A percentile compares a stretch with the other conserved stretches of the same genome.
These are phyloP conservation scores for Stachybotrys echinatus DNA, from an alignment of 2,329 filamentous ascomycete genomes.

Conservation along the genomic window DNA sequence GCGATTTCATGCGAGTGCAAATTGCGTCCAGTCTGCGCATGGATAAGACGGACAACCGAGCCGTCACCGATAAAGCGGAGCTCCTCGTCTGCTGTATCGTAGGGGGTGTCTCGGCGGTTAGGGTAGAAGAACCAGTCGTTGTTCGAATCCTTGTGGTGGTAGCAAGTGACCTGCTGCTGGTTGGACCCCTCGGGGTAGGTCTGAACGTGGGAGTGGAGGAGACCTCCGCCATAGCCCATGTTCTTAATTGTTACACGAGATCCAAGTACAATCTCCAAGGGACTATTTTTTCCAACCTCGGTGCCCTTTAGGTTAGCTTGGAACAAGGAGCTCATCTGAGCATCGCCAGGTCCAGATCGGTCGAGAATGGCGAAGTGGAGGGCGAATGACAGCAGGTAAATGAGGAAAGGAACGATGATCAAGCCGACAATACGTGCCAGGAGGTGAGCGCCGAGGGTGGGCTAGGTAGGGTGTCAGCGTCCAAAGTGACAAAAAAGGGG, in stretches of 20 bases:
- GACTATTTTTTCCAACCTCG: conserved; percentile 89
- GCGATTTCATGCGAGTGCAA: conserved; percentile 89
- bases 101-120: conserved; percentile 72
- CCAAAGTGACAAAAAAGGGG: not conserved
- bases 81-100: conserved; percentile 58
- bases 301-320: conserved; percentile 94
- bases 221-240: conserved; percentile 96
- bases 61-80: conserved; percentile 75
- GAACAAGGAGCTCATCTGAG: conserved; percentile 99
- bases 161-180: conserved; percentile 98
- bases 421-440: conserved; percentile 76
- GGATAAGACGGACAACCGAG: conserved; percentile 77
- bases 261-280: conserved; percentile 83
- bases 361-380: conserved; percentile 91
- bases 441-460: conserved; percentile 71
- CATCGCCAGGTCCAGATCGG: conserved; percentile 91
- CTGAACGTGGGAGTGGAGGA: conserved; percentile 94
- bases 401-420: conserved; percentile 80
- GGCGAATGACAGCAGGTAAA: conserved; percentile 95
- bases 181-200: conserved; percentile 89
- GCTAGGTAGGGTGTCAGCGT: conserved; percentile 17
- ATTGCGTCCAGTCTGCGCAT: conserved; percentile 94
- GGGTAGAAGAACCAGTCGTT: conserved; percentile 99
- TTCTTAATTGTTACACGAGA: conserved; percentile 94
- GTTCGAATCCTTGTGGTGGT: conserved; percentile 99